Conservation (phyloP, 164 flowering plant species). For the Aristolochia contorta region DNA sequence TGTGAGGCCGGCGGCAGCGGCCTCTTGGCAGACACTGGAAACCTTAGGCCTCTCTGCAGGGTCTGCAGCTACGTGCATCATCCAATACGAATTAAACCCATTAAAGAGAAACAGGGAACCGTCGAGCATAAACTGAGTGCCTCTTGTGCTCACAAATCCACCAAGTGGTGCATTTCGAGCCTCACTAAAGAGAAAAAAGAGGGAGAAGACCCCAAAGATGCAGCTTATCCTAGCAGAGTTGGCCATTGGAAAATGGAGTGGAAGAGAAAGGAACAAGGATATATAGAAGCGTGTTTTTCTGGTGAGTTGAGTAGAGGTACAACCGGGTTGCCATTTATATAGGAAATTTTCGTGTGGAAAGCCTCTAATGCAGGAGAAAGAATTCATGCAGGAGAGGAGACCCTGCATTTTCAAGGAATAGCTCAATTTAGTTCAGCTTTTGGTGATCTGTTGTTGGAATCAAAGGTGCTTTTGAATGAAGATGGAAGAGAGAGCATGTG, state of each 20-base stretch:
- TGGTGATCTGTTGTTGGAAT: too few species aligned
- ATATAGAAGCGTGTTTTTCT: too few species aligned
- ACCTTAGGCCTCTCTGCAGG: conserved; percentile 22
- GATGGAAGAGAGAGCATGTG: too few species aligned
- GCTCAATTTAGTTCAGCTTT: too few species aligned
- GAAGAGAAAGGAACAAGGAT: too few species aligned
- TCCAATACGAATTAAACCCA: conserved; percentile 29
- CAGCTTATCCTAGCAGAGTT: background rate
- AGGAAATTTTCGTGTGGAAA: too few species aligned
- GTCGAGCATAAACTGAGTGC: conserved; percentile 13
- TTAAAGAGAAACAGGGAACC: conserved; percentile 23
- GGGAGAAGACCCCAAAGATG: background rate
- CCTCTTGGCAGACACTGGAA: conserved; percentile 15
- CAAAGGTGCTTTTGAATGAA: too few species aligned
- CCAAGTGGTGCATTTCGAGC: conserved; percentile 5
- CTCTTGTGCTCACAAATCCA: conserved; percentile 13
- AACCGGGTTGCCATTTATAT: too few species aligned
- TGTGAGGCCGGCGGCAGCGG: conserved; percentile 16
- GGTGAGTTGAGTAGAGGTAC: too few species aligned
- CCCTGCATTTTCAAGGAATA: too few species aligned
- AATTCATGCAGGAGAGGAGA: too few species aligned
- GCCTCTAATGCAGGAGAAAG: too few species aligned
- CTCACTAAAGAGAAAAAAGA: background rate
- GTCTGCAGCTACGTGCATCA: conserved; percentile 24
- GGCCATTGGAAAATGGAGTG: background rate